Evolutionary conservation across 495 filamentous ascomycete species (phyloP), one percentile per base, ranked within the genome.

Genomic region (Trichoderma virens): DNA sequence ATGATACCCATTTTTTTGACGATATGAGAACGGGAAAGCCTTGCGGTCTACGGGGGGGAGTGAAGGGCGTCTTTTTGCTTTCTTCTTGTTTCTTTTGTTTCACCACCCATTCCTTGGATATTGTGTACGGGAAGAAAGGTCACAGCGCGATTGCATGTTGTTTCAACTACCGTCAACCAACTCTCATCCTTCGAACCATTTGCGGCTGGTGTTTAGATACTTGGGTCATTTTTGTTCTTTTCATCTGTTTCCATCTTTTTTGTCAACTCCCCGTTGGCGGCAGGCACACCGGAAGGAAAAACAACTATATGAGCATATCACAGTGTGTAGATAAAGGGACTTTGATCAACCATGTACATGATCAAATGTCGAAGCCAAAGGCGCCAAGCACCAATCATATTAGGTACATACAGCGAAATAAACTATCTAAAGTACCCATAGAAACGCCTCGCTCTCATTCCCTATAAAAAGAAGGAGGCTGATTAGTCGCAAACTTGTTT

Each of bases 1-100:
- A 60, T 60, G 51, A 65, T 60, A 60, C 51, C 63, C 54, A 56
- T 45, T 41, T 45, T 31, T 41, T 41, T 41, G 31, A 35, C 31
- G 35, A 61, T 23, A 61, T 34, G 23, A 61, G 31, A 23, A 61
- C 31, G 59, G 59, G 35, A 30, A 39, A 39, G 35, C 35, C 59
- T 39, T 56, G 51, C 51, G 51, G 51, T 61, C 31, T 11, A n/a
- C 59, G 31, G 59, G 31, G 38, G 18, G 59, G 31, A 27, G 27
- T 2, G 31, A 25, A 38, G 35, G 59, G 59, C 51, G 51, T 56
- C 11, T 56, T 14, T 30, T 56, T 13, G 20, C 23, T 23, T 47
- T 47, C 6, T 5, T 47, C 23, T 20, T 20, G n/a, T 25, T 20
- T 20, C 8, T 47, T 9, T 35, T 56, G 51, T 56, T 31, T 28